These are phyloP conservation scores for Hemerocallis citrina DNA, from an alignment of 106 monocot genomes.

Conservation along the genomic window DNA sequence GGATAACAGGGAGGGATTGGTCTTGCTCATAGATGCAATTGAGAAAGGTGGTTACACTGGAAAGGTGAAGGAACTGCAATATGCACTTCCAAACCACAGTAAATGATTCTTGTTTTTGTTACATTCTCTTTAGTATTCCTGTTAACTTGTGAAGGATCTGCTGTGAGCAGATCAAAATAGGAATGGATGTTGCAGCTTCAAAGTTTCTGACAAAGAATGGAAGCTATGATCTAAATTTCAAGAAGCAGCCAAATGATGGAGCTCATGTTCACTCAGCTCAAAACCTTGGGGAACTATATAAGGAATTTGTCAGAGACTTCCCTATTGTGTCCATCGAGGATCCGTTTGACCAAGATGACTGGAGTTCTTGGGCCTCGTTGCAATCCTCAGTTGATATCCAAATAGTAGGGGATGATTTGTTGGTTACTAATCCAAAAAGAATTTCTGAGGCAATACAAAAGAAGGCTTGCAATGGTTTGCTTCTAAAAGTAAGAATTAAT, in stretches of 20 bases:
- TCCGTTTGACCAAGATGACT: conserved; percentile 98
- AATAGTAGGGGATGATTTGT: conserved; percentile 90
- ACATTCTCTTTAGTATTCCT: neutral
- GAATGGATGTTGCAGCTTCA: conserved; percentile 97
- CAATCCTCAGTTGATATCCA: conserved; percentile 87
- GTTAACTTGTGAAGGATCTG: neutral
- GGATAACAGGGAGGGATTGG: conserved; percentile 87
- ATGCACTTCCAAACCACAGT: neutral
- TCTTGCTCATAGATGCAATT: conserved; percentile 85
- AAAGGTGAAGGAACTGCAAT: conserved; percentile 45
- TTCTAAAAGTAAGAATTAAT: conserved; percentile 56
- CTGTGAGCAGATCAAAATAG: conserved; percentile 78
- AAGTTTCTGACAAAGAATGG: conserved; percentile 86
- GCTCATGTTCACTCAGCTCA: conserved; percentile 58
- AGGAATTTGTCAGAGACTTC: conserved; percentile 87
- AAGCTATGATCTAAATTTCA: conserved; percentile 82
- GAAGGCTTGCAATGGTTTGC: conserved; percentile 87
- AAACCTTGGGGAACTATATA: conserved; percentile 68
- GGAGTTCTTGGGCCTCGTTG: conserved; percentile 77
- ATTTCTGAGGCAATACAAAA: conserved; percentile 85
- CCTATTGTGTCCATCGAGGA: conserved; percentile 98
- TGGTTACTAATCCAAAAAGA: conserved; percentile 95
- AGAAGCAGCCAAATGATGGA: conserved; percentile 94
- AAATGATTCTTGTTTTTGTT: neutral
- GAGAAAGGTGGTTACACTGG: conserved; percentile 94